A percentile compares a stretch with the other conserved stretches of the same genome.
phyloP scores from a whole-genome alignment of 129 eudicot genomes.

The Tagetes erecta region DNA sequence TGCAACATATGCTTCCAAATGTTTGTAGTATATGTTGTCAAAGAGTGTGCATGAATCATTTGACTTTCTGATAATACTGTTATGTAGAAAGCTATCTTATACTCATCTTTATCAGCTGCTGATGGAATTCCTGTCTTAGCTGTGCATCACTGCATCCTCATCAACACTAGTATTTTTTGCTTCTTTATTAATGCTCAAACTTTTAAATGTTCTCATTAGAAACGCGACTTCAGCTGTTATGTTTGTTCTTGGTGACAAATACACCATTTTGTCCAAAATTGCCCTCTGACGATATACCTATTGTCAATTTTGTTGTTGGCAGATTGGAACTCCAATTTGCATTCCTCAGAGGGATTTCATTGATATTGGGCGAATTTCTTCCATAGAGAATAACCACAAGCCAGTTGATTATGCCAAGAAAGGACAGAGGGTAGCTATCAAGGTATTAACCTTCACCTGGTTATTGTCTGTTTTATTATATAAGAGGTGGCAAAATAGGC shows the following conservation, averaged over 20 bases:
- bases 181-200: background rate
- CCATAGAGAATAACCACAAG: slow-evolving; percentile 79
- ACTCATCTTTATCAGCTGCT: background rate
- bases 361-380: slow-evolving; percentile 73
- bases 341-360: slow-evolving; percentile 63
- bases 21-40: background rate
- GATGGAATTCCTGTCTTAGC: background rate
- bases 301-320: slow-evolving; percentile 11
- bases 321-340: slow-evolving; percentile 88
- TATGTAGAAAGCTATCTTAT: background rate
- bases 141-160: background rate
- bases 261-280: background rate
- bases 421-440: slow-evolving; percentile 79
- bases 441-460: slow-evolving; percentile 47
- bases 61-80: background rate
- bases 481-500: background rate
- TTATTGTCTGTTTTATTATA: background rate
- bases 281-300: background rate
- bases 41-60: background rate
- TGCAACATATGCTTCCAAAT: background rate
- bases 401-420: slow-evolving; percentile 79
- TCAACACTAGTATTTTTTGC: background rate
- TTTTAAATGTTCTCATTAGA: background rate
- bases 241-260: background rate
- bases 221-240: background rate